Percentiles rank a stretch among this genome's conserved stretches.
Evolutionary conservation across 2,329 filamentous ascomycete species (phyloP).

Genomic region (Exophiala sp.): DNA sequence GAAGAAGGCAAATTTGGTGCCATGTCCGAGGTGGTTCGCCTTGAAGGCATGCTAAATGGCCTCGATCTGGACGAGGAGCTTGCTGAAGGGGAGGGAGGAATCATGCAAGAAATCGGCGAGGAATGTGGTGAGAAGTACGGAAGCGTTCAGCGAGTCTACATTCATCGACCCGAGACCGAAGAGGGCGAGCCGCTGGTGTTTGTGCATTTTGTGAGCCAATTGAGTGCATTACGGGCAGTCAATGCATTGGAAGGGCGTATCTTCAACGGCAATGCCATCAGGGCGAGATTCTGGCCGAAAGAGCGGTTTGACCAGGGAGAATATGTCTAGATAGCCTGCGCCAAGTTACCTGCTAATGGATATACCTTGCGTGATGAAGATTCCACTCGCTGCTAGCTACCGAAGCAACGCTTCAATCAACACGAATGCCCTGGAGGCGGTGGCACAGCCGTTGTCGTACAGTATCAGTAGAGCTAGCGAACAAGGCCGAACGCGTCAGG

Average conservation of each 20-base stretch:
- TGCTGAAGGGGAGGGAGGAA: constrained; percentile 52
- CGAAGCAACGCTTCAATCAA: no score
- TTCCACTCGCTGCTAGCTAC: no score
- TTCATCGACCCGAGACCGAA: constrained; percentile 40
- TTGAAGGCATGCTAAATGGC: constrained; percentile 78
- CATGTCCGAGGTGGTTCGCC: constrained; percentile 76
- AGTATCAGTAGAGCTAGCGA: background rate
- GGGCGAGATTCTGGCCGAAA: constrained; percentile 72
- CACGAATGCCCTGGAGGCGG: no score
- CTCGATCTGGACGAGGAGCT: constrained; percentile 78
- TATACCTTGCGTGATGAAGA: no score
- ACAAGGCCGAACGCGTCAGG: background rate
- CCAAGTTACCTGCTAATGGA: background rate
- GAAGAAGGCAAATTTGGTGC: constrained; percentile 57
- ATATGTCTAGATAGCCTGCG: constrained; percentile 11
- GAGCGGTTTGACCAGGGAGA: constrained; percentile 64
- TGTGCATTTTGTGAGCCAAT: constrained; percentile 81
- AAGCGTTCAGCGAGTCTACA: constrained; percentile 70
- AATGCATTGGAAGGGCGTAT: constrained; percentile 81
- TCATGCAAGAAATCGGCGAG: constrained; percentile 93
- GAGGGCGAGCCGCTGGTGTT: constrained; percentile 63
- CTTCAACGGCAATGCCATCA: constrained; percentile 81
- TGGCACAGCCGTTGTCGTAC: background rate
- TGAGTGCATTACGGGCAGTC: constrained; percentile 81
- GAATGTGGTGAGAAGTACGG: constrained; percentile 88